These are phyloP conservation scores for Gossypium aridum DNA, from an alignment of 441 rosid genomes.

Conservation along the genomic window DNA sequence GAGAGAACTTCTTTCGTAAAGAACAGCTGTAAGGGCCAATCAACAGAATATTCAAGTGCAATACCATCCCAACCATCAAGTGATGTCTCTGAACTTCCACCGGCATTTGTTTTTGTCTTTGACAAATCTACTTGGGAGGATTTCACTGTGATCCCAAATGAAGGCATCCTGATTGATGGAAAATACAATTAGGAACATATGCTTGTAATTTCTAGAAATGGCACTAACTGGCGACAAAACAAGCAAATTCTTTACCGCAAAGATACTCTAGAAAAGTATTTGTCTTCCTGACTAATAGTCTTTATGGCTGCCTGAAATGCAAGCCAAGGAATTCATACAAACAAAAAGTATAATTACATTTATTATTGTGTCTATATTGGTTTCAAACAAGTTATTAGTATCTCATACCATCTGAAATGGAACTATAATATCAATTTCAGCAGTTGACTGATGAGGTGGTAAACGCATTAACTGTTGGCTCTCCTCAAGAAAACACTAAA, in stretches of 20 bases:
- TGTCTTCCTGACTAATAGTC: conserved; percentile 86
- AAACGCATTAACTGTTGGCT: conserved; percentile 86
- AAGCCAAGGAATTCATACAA: conserved; percentile 12
- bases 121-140: conserved; percentile 54
- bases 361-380: background rate
- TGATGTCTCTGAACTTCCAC: conserved; percentile 48
- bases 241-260: conserved; percentile 50
- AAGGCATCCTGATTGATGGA: conserved; percentile 58
- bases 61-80: conserved; percentile 95
- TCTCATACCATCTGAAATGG: conserved; percentile 83
- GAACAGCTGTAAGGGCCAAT: conserved; percentile 94
- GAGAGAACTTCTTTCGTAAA: conserved; percentile 94
- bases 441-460: conserved; percentile 94
- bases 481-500: conserved; percentile 93
- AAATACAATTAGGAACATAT: background rate
- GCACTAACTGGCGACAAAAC: conserved; percentile 7
- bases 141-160: conserved; percentile 72
- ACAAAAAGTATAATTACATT: background rate
- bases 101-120: conserved; percentile 37
- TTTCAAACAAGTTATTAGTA: background rate
- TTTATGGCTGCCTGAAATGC: conserved; percentile 80
- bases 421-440: conserved; percentile 92
- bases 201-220: background rate
- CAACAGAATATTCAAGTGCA: conserved; percentile 84
- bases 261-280: conserved; percentile 73